Base-by-base conservation (phyloP, 2,329 filamentous ascomycete genomes). In the Fusarium sacchari region DNA sequence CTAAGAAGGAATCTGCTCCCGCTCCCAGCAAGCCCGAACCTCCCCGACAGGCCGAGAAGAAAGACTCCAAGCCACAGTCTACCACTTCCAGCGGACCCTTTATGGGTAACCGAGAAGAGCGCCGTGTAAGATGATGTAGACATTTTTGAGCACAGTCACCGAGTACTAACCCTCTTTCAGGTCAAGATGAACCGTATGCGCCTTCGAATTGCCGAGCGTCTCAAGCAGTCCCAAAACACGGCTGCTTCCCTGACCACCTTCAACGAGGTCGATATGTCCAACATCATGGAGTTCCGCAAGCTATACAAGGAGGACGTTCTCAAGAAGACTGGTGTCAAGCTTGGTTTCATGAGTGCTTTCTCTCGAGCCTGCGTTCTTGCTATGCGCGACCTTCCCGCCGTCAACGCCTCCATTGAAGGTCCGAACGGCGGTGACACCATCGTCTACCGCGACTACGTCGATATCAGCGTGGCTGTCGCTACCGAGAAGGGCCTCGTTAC, bases 151-250 rank as follows among this genome's bases (percentile, higher is more conserved):
- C 30, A 12, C 28, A 20, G 8, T 53, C 64, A 11, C 67, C 37
- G 11, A 17, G 43, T 64, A 22, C 61, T 73, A 56, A 73, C 14
- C 20, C 34, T 56, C 14, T 59, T 28, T 72, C 63, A 96, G 94
- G 94, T 98, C 80, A 99, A 99, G 89, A 99, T 99, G 96, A 98
- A 98, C 88, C 94, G 96, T 75, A 99, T 99, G 96, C 95, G 96
- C 75, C 90, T 98, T 70, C 92, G 96, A 71, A 99, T 98, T 77
- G 94, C 96, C 57, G 96, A 99, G 87, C 95, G 96, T 77, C 90
- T 99, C 75, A 99, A 99, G 90, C 96, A 99, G 83, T 98, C 96
- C 26, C 96, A 99, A 83, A 99, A 99, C 86, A 98, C 96, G 4
- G 96, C 96, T 57, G 96, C 96, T 49, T 97, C 96, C 8, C 88